phyloP scores from a whole-genome alignment of 352 stramenopile genomes.

The Phytopythium ostracodes region DNA sequence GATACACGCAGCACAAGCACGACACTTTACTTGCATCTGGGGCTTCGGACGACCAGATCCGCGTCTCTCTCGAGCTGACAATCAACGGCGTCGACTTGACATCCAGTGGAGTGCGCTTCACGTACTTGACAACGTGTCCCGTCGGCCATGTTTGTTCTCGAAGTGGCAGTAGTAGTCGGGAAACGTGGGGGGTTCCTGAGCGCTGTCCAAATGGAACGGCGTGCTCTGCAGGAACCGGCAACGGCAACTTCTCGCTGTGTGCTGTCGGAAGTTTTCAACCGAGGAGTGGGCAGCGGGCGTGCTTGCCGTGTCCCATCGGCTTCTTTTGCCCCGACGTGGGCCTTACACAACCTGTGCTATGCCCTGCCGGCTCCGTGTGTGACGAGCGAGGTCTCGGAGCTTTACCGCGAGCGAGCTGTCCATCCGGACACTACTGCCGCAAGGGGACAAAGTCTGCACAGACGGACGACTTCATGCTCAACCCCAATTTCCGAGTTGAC shows the following conservation, averaged over 20 bases:
- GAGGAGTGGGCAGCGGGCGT: slow-evolving; percentile 63
- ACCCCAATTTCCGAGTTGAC: slow-evolving; percentile 50
- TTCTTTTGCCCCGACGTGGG: slow-evolving; percentile 94
- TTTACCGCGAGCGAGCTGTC: slow-evolving; percentile 78
- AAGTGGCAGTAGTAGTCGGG: slow-evolving; percentile 4
- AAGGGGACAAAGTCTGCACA: slow-evolving; percentile 90
- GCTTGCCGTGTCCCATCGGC: slow-evolving; percentile 91
- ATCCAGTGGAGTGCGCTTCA: slow-evolving; percentile 55
- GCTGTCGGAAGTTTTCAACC: slow-evolving; percentile 93
- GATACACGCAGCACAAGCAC: slow-evolving; percentile 26
- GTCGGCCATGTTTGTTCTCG: background rate
- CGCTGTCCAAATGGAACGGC: slow-evolving; percentile 89
- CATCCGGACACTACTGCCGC: slow-evolving; percentile 92
- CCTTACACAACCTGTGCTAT: slow-evolving; percentile 87
- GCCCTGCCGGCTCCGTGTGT: slow-evolving; percentile 91
- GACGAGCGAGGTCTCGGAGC: slow-evolving; percentile 80
- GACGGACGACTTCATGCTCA: slow-evolving; percentile 55
- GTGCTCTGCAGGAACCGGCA: slow-evolving; percentile 24
- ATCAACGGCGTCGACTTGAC: slow-evolving; percentile 87
- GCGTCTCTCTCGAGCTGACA: slow-evolving; percentile 78
- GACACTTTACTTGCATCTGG: slow-evolving; percentile 39
- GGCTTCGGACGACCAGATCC: background rate
- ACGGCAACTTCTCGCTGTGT: slow-evolving; percentile 94
- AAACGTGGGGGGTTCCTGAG: background rate
- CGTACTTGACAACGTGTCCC: slow-evolving; percentile 68